phyloP scores from a whole-genome alignment of 1,284 basidiomycete genomes.

The Vanrija sp. region DNA sequence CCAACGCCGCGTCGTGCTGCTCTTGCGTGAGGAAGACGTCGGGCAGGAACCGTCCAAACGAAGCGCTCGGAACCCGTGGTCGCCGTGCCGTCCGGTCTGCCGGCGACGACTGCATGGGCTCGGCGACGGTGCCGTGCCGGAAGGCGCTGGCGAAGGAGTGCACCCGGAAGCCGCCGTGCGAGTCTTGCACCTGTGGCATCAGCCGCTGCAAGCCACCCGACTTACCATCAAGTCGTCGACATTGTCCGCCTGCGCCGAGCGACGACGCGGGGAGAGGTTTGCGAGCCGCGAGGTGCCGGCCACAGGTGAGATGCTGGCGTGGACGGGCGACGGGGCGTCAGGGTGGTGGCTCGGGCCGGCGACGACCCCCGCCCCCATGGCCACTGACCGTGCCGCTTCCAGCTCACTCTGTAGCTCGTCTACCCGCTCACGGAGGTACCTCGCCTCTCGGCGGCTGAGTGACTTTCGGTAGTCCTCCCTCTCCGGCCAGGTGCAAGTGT shows the following conservation, averaged over 20 bases:
- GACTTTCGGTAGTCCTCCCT: constrained; percentile 31
- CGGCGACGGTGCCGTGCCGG: constrained; percentile 1
- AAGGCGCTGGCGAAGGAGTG: constrained; percentile 15
- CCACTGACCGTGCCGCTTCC: background rate
- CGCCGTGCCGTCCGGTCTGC: no score
- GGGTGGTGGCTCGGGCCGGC: background rate
- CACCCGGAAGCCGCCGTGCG: constrained; percentile 13
- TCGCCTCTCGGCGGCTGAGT: constrained; percentile 24
- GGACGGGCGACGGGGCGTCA: background rate
- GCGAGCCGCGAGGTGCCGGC: no score
- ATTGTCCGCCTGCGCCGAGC: background rate
- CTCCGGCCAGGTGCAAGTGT: constrained; percentile 29
- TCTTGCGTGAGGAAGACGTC: constrained; percentile 17
- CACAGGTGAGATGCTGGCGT: no score
- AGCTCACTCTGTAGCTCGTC: constrained; percentile 20
- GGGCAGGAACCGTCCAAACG: constrained; percentile 4
- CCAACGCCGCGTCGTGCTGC: constrained; percentile 24
- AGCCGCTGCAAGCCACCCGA: background rate
- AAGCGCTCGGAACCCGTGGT: background rate
- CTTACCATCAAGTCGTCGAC: constrained; percentile 6
- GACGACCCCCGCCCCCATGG: no score
- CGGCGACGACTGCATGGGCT: background rate
- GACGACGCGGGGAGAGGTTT: no score
- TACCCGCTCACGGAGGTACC: constrained; percentile 24
- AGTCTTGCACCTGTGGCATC: constrained; percentile 15